Conservation (phyloP, 1,284 basidiomycete genomes). For the Volvariella surrecta region DNA sequence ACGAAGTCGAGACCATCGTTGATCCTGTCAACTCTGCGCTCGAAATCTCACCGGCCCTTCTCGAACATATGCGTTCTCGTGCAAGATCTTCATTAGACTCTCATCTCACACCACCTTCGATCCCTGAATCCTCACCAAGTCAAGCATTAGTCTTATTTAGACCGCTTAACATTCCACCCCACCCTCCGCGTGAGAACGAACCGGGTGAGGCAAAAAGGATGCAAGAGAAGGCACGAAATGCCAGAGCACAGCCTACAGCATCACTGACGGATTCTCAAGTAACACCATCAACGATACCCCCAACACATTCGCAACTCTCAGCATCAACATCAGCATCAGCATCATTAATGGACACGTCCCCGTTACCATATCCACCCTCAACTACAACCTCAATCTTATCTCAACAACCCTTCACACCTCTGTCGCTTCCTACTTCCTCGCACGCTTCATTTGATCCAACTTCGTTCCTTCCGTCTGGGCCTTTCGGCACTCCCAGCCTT, state of each 20-base stretch:
- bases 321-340: constrained; percentile 1
- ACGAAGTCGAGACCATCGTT: constrained; percentile 23
- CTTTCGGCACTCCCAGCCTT: too few species aligned
- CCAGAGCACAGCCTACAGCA: neutral
- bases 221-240: constrained; percentile 10
- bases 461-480: too few species aligned
- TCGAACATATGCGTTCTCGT: constrained; percentile 33
- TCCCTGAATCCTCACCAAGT: constrained; percentile 15
- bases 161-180: constrained; percentile 22
- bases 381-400: too few species aligned
- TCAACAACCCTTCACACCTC: too few species aligned
- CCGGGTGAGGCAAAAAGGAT: constrained; percentile 11
- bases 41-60: constrained; percentile 36
- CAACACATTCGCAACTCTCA: neutral
- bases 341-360: neutral
- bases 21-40: constrained; percentile 14
- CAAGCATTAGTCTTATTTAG: constrained; percentile 55
- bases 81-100: constrained; percentile 10
- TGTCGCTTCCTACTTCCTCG: too few species aligned
- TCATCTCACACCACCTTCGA: constrained; percentile 8
- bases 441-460: too few species aligned
- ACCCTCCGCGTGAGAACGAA: constrained; percentile 11
- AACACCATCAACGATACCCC: too few species aligned
- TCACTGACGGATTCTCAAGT: too few species aligned
- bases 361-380: too few species aligned